A percentile compares a stretch with the other conserved stretches of the same genome.
Conservation (phyloP, 257 asterid species). For the Nicotiana paniculata region DNA sequence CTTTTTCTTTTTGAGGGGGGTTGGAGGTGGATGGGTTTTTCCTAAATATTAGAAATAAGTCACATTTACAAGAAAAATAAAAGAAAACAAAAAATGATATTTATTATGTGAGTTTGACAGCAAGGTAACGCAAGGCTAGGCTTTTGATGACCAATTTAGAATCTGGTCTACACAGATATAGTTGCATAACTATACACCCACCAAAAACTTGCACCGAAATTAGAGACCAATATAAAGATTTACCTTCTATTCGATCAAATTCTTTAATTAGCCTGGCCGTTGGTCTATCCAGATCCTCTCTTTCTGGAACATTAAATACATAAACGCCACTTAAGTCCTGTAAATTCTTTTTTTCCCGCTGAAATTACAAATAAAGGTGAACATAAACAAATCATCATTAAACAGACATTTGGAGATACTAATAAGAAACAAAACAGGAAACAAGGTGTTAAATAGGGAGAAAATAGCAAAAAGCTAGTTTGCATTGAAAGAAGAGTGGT, state of each 20-base stretch:
- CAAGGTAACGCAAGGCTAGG: background rate
- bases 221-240: background rate
- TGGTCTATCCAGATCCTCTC: conserved; percentile 83
- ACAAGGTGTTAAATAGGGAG: background rate
- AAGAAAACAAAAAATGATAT: background rate
- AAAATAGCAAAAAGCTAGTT: background rate
- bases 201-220: background rate
- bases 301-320: conserved; percentile 84
- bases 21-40: background rate
- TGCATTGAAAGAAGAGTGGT: background rate
- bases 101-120: background rate
- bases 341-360: conserved; percentile 92
- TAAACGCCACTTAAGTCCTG: conserved; percentile 82
- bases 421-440: background rate
- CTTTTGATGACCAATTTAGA: background rate
- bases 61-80: background rate
- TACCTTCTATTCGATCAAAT: conserved; percentile 70
- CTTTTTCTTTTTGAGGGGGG: too few species aligned
- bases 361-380: conserved; percentile 24
- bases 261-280: conserved; percentile 95
- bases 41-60: background rate
- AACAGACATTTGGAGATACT: background rate
- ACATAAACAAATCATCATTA: conserved; percentile 8
- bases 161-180: background rate
- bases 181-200: background rate